Conservation (phyloP, 2,329 filamentous ascomycete species). For the Fusarium abutilonis region DNA sequence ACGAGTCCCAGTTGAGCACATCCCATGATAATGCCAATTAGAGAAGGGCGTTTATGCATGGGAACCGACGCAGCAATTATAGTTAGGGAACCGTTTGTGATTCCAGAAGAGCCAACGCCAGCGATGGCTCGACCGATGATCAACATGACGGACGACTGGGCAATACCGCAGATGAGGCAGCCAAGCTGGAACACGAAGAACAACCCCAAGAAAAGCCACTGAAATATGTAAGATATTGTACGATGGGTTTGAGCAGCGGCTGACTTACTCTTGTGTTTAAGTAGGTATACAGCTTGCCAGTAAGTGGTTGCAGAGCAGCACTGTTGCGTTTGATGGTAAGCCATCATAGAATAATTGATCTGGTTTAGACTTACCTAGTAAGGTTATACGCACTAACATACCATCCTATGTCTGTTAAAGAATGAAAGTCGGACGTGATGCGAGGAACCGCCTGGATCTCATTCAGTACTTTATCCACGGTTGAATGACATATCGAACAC, state of each 20-base stretch:
- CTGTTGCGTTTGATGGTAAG: constrained; percentile 46
- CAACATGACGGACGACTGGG: constrained; percentile 56
- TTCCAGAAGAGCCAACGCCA: constrained; percentile 57
- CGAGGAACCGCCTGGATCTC: constrained; percentile 55
- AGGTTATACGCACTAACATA: constrained; percentile 63
- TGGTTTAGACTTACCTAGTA: constrained; percentile 49
- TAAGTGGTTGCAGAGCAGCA: constrained; percentile 61
- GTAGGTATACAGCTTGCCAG: constrained; percentile 61
- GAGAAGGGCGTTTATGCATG: constrained; percentile 42
- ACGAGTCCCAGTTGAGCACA: constrained; percentile 57
- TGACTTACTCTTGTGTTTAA: constrained; percentile 39
- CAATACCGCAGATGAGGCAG: constrained; percentile 59
- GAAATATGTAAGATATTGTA: background rate
- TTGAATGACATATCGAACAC: background rate
- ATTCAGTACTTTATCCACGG: constrained; percentile 1
- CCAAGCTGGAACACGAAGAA: constrained; percentile 52
- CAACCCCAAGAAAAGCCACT: constrained; percentile 46
- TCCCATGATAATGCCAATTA: constrained; percentile 46
- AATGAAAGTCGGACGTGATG: constrained; percentile 62
- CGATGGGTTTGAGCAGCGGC: constrained; percentile 50
- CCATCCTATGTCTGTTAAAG: constrained; percentile 64
- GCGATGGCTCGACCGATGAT: constrained; percentile 62
- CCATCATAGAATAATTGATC: constrained; percentile 40
- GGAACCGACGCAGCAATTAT: constrained; percentile 48
- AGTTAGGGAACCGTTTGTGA: constrained; percentile 52